phyloP scores from a whole-genome alignment of 2,329 filamentous ascomycete species.

The Botrytis byssoidea region DNA sequence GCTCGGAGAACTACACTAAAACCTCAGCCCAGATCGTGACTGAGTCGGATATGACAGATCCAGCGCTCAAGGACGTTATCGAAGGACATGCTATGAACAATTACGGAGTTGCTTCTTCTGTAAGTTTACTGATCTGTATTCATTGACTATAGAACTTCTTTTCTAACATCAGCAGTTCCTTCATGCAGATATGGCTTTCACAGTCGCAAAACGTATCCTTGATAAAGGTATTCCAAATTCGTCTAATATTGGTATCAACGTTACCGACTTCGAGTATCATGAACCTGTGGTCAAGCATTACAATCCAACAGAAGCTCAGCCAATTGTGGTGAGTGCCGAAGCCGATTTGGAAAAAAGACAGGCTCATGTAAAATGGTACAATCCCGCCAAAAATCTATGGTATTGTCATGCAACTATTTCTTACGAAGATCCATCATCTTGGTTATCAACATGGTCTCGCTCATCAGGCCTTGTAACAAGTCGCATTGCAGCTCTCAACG shows the following conservation, averaged over 20 bases:
- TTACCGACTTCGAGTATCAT: not conserved
- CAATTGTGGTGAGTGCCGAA: not conserved
- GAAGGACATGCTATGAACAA: conserved; percentile 26
- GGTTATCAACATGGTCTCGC: not conserved
- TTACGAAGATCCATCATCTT: not conserved
- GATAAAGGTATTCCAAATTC: conserved; percentile 1
- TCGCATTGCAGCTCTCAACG: not conserved
- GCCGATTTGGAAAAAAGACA: not conserved
- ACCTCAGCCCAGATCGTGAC: not conserved
- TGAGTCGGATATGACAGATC: conserved; percentile 38
- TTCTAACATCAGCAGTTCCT: conserved; percentile 41
- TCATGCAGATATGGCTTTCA: conserved; percentile 61
- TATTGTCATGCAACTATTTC: not conserved
- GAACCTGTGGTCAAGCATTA: not conserved
- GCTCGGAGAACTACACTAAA: not conserved
- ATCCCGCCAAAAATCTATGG: conserved; percentile 35
- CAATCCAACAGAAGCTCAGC: not conserved
- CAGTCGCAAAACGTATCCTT: conserved; percentile 41
- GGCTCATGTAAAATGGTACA: not conserved
- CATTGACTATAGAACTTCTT: not conserved
- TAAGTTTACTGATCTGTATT: conserved; percentile 37
- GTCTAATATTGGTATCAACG: not conserved
- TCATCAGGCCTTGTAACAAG: not conserved
- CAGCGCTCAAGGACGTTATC: conserved; percentile 23
- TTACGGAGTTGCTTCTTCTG: conserved; percentile 39